Conservation (phyloP, 2,329 filamentous ascomycete genomes). For the Elsinoe arachidis region DNA sequence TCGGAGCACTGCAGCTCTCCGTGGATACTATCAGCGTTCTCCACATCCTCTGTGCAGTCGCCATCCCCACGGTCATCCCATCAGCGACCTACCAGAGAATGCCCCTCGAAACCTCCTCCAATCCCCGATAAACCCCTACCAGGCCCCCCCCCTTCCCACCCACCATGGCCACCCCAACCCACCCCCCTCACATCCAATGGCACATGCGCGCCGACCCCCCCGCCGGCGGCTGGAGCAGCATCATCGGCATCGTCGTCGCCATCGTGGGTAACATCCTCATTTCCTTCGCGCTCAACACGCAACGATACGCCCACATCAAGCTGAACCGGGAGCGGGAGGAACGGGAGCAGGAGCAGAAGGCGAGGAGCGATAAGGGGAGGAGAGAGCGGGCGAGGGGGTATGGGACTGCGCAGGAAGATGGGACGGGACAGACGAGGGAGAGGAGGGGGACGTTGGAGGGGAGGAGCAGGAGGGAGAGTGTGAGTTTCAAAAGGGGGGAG, state of each 20-base stretch:
- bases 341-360: slow-evolving; percentile 24
- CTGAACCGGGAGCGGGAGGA: slow-evolving; percentile 62
- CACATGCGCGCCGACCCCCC: slow-evolving; percentile 14
- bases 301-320: slow-evolving; percentile 87
- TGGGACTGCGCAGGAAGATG: slow-evolving; percentile 32
- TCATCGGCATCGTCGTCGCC: slow-evolving; percentile 90
- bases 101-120: neutral
- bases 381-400: slow-evolving; percentile 26
- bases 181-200: neutral
- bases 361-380: slow-evolving; percentile 21
- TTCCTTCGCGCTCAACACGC: slow-evolving; percentile 89
- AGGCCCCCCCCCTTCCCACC: neutral
- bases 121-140: neutral
- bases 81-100: neutral
- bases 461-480: slow-evolving; percentile 19
- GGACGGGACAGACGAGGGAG: neutral
- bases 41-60: neutral
- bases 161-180: neutral
- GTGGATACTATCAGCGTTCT: neutral
- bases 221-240: slow-evolving; percentile 63
- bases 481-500: neutral
- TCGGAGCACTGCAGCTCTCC: neutral
- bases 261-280: slow-evolving; percentile 91
- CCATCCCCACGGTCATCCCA: neutral
- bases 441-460: slow-evolving; percentile 23